Base-by-base conservation (phyloP, 2,329 filamentous ascomycete genomes). In the Talaromyces atroroseus region DNA sequence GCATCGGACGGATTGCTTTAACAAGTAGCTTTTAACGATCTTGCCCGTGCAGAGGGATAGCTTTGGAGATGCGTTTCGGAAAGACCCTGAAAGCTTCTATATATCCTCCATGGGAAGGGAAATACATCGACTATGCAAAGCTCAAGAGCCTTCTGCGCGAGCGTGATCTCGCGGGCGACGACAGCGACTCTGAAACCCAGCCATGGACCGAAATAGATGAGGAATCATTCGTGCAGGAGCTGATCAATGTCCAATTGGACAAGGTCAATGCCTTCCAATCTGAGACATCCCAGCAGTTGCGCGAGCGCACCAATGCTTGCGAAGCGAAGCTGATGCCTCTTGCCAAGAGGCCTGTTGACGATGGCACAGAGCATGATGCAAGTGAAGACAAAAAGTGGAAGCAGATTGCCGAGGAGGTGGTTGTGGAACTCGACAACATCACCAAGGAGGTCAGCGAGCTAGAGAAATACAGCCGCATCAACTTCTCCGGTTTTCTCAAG, bases 401-500 rank as follows among this genome's bases (percentile, higher is more conserved):
- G 67, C 76, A 60, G 69, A 82, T 66, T 77, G 95, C 74, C 52
- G 84, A 85, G 62, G 83, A 89, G 64, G 85, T 92, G 40, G 81
- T 94, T 67, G 73, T 78, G 49, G 90, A 96, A 76, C 82, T 97
- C 56, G 92, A 97, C 72, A 75, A 76, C 54, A 94, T 97, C 73
- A 94, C 89, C 34, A 89, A 90, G 70, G 90, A 96, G 74, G 86
- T 95, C 67, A 92, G 88, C 71, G 89, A 95, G 78, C 82, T 99
- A 64, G 94, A 96, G 75, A 94, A 90, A 72, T 99, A 94, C 76
- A 94, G 90, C 73, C 89, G 87, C 62, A 87, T 96, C 77, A 99
- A 99, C 77, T 99, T 96, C 74, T 96, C 94, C 5, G 94, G 91
- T 49, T 96, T 97, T 74, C 82, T 96, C 69, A 99, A 99, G 80